A percentile compares a stretch with the other conserved stretches of the same genome.
These are phyloP conservation scores for Drechslerella coelobrocha DNA, from an alignment of 2,329 filamentous ascomycete species.

Conservation along the genomic window DNA sequence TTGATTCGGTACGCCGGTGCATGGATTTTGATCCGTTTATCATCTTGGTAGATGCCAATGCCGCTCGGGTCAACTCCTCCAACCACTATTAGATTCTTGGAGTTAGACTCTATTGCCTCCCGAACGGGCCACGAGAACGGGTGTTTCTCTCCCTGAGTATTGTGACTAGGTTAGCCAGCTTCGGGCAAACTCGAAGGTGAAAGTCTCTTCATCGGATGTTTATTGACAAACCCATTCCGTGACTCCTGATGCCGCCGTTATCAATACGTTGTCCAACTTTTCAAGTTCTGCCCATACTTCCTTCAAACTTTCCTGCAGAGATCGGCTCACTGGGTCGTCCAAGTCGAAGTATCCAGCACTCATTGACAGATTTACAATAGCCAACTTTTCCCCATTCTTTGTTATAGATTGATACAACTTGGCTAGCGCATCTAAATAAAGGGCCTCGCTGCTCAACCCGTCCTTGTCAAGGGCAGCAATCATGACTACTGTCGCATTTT, in stretches of 20 bases:
- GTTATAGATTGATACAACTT: conserved; percentile 20
- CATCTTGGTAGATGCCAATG: conserved; percentile 24
- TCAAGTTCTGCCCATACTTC: conserved; percentile 11
- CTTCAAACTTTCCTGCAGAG: not conserved
- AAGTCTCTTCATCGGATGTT: not conserved
- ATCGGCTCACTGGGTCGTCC: not conserved
- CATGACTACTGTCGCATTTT: conserved; percentile 12
- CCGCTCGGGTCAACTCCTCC: conserved; percentile 30
- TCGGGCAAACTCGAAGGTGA: too few relatives aligned
- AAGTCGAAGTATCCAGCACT: conserved; percentile 23
- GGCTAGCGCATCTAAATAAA: conserved; percentile 16
- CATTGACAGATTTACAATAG: conserved; percentile 36
- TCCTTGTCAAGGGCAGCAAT: conserved; percentile 22
- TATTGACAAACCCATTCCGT: conserved; percentile 26
- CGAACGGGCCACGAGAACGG: conserved; percentile 22
- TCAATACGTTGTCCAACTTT: conserved; percentile 15
- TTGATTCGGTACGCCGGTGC: conserved; percentile 35
- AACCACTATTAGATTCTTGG: conserved; percentile 22
- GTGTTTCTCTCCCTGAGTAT: conserved; percentile 1
- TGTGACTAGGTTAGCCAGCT: not conserved
- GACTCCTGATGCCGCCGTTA: conserved; percentile 15
- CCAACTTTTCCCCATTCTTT: not conserved
- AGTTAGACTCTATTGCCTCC: not conserved
- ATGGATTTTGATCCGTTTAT: conserved; percentile 12
- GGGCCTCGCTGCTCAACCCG: conserved; percentile 4